Base-by-base conservation (phyloP, 2,329 filamentous ascomycete species). In the Ascochyta fabae region DNA sequence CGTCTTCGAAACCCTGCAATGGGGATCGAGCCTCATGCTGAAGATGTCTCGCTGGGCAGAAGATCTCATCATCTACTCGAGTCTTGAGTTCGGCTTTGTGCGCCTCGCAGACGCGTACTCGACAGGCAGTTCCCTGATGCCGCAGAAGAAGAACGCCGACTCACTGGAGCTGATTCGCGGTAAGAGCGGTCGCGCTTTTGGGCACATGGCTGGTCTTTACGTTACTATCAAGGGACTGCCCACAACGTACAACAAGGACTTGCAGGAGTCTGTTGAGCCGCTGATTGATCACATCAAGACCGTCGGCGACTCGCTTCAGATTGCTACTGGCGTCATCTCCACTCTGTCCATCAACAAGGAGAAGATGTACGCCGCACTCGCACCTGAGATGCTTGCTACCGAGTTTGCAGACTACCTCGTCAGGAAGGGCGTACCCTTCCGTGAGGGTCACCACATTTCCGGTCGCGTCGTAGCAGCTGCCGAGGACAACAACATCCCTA, bases 241-340 rank as follows among this genome's bases (percentile, higher is more conserved):
- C 2, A 89, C 85, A 39, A 92, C 89, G 3, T 96, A 96, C 81
- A 94, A 96, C 81, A 96, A 96, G 78, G 91, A 96, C 75, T 78
- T 96, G n/a, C 91, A 96, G 77, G 92, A 96, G 78, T 88, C 86
- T 55, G 88, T 91, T 59, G 89, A 96, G 81, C 88, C 89, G n/a
- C 86, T 96, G 78, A 84, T 96, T 44, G 91, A 96, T 75, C 86
- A 88, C 73, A 85, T 93, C 76, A 90, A 92, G 83, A 94, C 91
- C 6, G 83, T 95, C 59, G 84, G 83, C 53, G 89, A 96, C 80
- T 92, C 89, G 70, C 83, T 96, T 50, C 86, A 89, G 75, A 96
- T 96, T 66, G 90, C 90, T 26, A 90, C 89, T 23, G 90, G 92
- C 50, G 88, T 96, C 5, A 81, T 96, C 4, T 85, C 86, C 1